Percentiles rank a stretch among this genome's conserved stretches.
These are phyloP conservation scores for Podospora anserina DNA, from an alignment of 495 filamentous ascomycete genomes.

Conservation along the genomic window DNA sequence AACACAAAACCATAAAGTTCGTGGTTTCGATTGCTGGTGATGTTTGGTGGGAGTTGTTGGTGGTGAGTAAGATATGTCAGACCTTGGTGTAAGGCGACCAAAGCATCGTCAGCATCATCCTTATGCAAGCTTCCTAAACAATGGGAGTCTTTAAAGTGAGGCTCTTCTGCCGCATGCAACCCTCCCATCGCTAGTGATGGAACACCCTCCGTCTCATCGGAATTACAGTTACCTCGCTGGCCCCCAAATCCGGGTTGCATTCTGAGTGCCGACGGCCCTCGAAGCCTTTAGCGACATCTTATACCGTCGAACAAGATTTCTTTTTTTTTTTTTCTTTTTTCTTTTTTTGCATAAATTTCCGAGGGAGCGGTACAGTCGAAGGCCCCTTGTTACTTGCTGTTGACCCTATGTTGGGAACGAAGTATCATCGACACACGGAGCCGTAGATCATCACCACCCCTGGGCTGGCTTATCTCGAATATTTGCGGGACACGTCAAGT, in stretches of 20 bases:
- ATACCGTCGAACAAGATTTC: background rate
- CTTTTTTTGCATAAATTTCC: background rate
- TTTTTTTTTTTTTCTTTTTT: too few relatives aligned
- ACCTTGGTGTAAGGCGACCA: too few relatives aligned
- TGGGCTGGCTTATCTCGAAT: slow-evolving; percentile 6
- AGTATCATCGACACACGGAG: slow-evolving; percentile 29
- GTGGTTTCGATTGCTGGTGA: background rate
- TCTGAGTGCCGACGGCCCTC: background rate
- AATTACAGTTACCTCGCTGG: slow-evolving; percentile 3
- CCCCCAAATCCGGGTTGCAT: background rate
- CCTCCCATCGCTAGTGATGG: background rate
- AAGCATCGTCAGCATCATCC: background rate
- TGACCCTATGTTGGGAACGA: slow-evolving; percentile 3
- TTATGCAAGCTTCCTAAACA: background rate
- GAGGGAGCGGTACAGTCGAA: background rate
- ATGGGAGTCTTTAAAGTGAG: background rate
- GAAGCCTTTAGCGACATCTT: background rate
- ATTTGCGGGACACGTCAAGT: background rate
- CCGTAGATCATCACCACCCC: slow-evolving; percentile 23
- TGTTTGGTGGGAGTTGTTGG: background rate
- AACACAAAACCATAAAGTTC: background rate
- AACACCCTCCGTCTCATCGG: slow-evolving; percentile 1
- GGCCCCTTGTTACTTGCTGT: background rate
- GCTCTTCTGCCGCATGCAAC: background rate
- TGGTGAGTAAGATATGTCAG: too few relatives aligned